These are phyloP conservation scores for Aspergillus sojae DNA, from an alignment of 2,329 filamentous ascomycete genomes.

Conservation along the genomic window DNA sequence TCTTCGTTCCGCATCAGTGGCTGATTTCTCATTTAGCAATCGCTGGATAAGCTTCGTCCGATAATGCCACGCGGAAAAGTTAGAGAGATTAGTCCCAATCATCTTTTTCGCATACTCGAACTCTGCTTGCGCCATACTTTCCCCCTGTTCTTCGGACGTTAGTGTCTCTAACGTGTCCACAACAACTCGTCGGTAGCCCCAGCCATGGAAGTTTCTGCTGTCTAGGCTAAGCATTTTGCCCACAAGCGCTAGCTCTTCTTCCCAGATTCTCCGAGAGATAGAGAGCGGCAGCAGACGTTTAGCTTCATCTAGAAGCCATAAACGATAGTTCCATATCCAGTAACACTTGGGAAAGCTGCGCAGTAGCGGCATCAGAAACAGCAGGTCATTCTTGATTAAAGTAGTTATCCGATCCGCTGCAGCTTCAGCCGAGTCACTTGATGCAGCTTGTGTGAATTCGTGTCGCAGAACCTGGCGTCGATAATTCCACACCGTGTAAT, in stretches of 20 bases:
- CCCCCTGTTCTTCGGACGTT: constrained; percentile 36
- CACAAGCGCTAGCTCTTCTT: constrained; percentile 78
- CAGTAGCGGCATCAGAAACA: constrained; percentile 81
- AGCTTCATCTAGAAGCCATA: constrained; percentile 78
- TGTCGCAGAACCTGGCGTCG: constrained; percentile 71
- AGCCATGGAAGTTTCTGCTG: constrained; percentile 92
- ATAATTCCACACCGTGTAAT: constrained; percentile 54
- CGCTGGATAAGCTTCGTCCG: constrained; percentile 80
- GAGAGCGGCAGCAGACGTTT: constrained; percentile 62
- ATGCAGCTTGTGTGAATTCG: constrained; percentile 49
- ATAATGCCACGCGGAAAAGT: constrained; percentile 97
- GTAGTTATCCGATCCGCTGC: constrained; percentile 50
- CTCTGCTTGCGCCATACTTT: constrained; percentile 74
- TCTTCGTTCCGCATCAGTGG: constrained; percentile 64
- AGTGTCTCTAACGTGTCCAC: constrained; percentile 72
- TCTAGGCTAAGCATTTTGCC: constrained; percentile 87
- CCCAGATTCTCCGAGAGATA: constrained; percentile 71
- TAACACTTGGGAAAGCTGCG: constrained; percentile 93
- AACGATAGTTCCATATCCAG: constrained; percentile 97
- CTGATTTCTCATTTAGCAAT: constrained; percentile 70
- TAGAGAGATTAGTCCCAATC: constrained; percentile 82
- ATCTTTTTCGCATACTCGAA: constrained; percentile 89
- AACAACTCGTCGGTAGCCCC: constrained; percentile 84
- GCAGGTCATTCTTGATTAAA: constrained; percentile 72
- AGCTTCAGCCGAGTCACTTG: constrained; percentile 32